Conservation (phyloP, 305 asterid species). For the Plantago coronopus region DNA sequence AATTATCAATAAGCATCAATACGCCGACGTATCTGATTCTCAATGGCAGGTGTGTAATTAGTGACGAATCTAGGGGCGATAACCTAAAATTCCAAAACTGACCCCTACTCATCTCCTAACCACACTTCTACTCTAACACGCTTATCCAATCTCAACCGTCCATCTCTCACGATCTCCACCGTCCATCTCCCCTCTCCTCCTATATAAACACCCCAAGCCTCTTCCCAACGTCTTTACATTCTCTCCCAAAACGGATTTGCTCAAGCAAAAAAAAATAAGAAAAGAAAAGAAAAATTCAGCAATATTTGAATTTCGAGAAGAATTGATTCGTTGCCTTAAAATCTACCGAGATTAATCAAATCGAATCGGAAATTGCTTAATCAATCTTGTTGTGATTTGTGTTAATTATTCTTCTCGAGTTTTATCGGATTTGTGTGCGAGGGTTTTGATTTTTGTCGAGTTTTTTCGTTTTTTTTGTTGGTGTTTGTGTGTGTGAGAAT, state of each 20-base stretch:
- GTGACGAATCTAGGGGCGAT: constrained; percentile 1
- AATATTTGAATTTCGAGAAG: neutral
- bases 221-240: neutral
- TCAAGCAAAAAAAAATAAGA: neutral
- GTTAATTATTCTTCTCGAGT: neutral
- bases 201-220: constrained; percentile 18
- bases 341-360: neutral
- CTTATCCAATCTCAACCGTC: constrained; percentile 25
- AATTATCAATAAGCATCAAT: neutral
- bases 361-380: neutral
- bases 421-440: neutral
- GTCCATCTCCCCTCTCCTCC: constrained; percentile 5
- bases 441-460: neutral
- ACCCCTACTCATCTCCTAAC: constrained; percentile 20
- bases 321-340: constrained; percentile 7
- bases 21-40: constrained; percentile 1
- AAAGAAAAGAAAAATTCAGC: neutral
- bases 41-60: constrained; percentile 13
- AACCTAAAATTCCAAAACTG: constrained; percentile 21
- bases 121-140: constrained; percentile 19
- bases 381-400: neutral
- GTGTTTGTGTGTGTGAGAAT: neutral
- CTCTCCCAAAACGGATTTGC: neutral
- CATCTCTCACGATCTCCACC: constrained; percentile 13
- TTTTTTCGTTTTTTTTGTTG: neutral